phyloP scores from a whole-genome alignment of 2,329 filamentous ascomycete genomes.

The Colletotrichum tropicicola region DNA sequence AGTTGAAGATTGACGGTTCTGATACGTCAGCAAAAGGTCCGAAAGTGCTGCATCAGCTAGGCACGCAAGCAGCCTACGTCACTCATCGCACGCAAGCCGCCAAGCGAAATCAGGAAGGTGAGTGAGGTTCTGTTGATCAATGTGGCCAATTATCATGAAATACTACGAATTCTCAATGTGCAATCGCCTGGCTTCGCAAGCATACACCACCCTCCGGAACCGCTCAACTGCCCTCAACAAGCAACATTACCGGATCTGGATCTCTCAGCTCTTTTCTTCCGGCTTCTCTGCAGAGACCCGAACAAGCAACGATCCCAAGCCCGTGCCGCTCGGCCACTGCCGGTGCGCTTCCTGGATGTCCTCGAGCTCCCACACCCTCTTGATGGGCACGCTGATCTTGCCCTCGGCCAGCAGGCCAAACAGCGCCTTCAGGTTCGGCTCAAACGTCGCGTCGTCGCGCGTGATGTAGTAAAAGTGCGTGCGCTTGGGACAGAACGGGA shows the following conservation, averaged over 20 bases:
- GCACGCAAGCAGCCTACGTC: background rate
- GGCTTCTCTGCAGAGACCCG: slow-evolving; percentile 33
- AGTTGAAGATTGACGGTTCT: background rate
- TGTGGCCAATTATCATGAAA: background rate
- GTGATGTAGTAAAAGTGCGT: slow-evolving; percentile 47
- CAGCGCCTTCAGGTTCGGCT: slow-evolving; percentile 40
- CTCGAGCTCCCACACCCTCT: slow-evolving; percentile 50
- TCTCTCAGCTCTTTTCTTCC: background rate
- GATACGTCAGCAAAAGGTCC: slow-evolving; percentile 17
- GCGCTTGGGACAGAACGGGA: slow-evolving; percentile 33
- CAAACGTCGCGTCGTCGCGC: slow-evolving; percentile 43
- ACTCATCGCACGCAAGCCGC: background rate
- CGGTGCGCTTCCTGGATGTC: slow-evolving; percentile 48
- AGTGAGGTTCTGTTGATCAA: background rate
- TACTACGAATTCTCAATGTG: too few relatives aligned
- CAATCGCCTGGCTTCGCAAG: background rate
- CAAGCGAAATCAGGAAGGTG: slow-evolving; percentile 8
- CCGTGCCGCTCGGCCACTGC: slow-evolving; percentile 43
- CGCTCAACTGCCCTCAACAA: background rate
- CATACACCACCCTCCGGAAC: background rate
- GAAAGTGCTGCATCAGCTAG: background rate
- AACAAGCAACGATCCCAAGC: slow-evolving; percentile 47
- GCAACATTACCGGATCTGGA: background rate
- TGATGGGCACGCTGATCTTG: slow-evolving; percentile 46
- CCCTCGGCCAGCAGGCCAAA: slow-evolving; percentile 42